phyloP scores from a whole-genome alignment of 2,329 filamentous ascomycete genomes.

The Epichloe gansuensis region DNA sequence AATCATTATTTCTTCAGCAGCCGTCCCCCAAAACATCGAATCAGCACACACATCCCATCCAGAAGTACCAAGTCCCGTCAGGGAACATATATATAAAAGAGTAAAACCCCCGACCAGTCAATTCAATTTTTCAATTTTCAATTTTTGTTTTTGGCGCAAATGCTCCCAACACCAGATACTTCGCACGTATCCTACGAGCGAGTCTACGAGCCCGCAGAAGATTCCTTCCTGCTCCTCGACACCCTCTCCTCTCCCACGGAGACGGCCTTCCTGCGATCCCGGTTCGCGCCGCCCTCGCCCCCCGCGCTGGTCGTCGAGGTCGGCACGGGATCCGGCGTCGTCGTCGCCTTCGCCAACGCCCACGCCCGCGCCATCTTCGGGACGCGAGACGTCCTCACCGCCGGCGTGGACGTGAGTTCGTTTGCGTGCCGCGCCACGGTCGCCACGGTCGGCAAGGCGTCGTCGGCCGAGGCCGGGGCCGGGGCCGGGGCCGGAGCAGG shows the following conservation, averaged over 20 bases:
- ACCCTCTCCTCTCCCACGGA: constrained; percentile 66
- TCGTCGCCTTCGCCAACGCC: constrained; percentile 77
- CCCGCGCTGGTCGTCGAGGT: constrained; percentile 66
- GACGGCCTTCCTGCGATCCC: constrained; percentile 50
- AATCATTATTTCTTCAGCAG: too few species aligned
- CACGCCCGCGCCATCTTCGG: constrained; percentile 64
- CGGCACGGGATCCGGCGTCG: constrained; percentile 83
- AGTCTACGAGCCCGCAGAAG: constrained; percentile 91
- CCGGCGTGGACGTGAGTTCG: constrained; percentile 74
- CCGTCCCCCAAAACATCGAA: too few species aligned
- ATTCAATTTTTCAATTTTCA: too few species aligned
- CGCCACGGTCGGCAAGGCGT: constrained; percentile 48
- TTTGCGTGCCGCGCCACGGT: constrained; percentile 68
- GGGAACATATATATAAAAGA: too few species aligned
- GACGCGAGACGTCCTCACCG: constrained; percentile 52
- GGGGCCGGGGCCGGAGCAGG: constrained; percentile 21
- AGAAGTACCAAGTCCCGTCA: too few species aligned
- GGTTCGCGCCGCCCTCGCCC: constrained; percentile 36
- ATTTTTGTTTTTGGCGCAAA: constrained; percentile 20
- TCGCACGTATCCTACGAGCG: constrained; percentile 79
- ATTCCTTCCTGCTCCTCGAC: constrained; percentile 88
- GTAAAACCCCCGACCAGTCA: too few species aligned
- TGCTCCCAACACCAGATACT: constrained; percentile 91
- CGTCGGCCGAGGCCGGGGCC: constrained; percentile 12
- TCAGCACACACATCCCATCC: too few species aligned